A percentile compares a stretch with the other conserved stretches of the same genome.
Evolutionary conservation across 1,284 basidiomycete genomes (phyloP).

Genomic region (Lentinus polychrous): DNA sequence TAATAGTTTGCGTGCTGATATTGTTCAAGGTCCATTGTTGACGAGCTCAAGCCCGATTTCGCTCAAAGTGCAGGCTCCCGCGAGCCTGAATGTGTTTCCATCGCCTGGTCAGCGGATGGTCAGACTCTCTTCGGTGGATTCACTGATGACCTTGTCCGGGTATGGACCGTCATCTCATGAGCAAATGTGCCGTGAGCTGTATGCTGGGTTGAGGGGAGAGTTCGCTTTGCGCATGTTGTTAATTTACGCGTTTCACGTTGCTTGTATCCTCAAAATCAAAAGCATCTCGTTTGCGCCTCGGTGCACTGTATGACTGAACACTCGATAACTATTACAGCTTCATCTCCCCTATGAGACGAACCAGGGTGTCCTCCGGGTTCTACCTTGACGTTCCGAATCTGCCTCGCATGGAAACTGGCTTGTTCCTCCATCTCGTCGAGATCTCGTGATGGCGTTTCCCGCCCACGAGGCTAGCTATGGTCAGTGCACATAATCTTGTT

Average conservation of each 20-base stretch:
- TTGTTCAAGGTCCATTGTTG: slow-evolving; percentile 85
- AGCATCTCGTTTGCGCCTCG: slow-evolving; percentile 19
- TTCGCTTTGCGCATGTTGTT: background rate
- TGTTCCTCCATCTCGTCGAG: too few relatives aligned
- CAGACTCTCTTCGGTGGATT: slow-evolving; percentile 96
- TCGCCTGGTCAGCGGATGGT: slow-evolving; percentile 98
- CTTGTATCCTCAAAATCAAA: slow-evolving; percentile 33
- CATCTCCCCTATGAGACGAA: too few relatives aligned
- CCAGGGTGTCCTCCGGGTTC: too few relatives aligned
- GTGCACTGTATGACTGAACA: too few relatives aligned
- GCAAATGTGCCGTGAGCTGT: background rate
- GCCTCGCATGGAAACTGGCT: too few relatives aligned
- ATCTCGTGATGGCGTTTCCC: too few relatives aligned
- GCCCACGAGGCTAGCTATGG: too few relatives aligned
- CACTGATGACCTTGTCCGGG: slow-evolving; percentile 87
- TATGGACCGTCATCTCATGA: slow-evolving; percentile 84
- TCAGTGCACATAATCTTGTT: too few relatives aligned
- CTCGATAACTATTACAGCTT: too few relatives aligned
- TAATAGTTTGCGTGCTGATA: slow-evolving; percentile 3
- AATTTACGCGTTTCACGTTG: slow-evolving; percentile 6
- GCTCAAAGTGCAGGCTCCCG: slow-evolving; percentile 73
- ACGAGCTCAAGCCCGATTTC: slow-evolving; percentile 95
- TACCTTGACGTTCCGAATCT: too few relatives aligned
- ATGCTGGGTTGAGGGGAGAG: background rate
- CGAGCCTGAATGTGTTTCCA: slow-evolving; percentile 94